Base-by-base conservation (phyloP, 345 rosid genomes). In the Brassica cretica region DNA sequence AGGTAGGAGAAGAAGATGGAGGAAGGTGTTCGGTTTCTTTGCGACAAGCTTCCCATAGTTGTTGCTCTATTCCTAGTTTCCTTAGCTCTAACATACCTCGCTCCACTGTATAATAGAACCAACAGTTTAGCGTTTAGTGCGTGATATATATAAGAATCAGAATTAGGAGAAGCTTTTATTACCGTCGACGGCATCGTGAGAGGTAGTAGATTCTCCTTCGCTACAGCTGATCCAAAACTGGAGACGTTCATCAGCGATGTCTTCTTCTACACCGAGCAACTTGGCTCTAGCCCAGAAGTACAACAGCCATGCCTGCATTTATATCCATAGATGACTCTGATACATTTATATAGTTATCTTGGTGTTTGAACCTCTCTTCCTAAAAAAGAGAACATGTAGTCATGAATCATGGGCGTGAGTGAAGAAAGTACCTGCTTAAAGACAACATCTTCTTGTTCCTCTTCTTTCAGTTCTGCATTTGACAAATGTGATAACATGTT, bases 11-110 rank as follows among this genome's bases (percentile, higher is more conserved):
- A 19, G 79, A 65, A 64, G 72, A 41, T 59, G 74, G 77, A 11
- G 2, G 29, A 16, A 9, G 82, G 14, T 77, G 85, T 70, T 87
- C 91, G 46, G 80, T 88, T 78, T 88, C 93, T 80, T 75, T 87
- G 73, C 98, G 86, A 74, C 94, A 90, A 24, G 97, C 94, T 89
- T 90, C 94, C 97, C 98, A 93, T 2, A 93, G 83, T 74, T 89
- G 96, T 68, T 86, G 94, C 80, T 93, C 96, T 64, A 93, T 87
- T 70, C 93, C 90, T 77, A 93, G 84, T 84, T 93, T 93, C 88
- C 89, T 84, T 77, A 93, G 85, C 86, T 91, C 97, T 74, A 83
- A 33, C 72, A 90, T 71, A 5, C 94, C 96, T 72, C 97, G 81
- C 81, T 93, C 93, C 68, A 91, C 98, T 93, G 87, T 73, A 53